phyloP scores from a whole-genome alignment of 371 early-diverging fungal genomes.

The Mortierella sp. region DNA sequence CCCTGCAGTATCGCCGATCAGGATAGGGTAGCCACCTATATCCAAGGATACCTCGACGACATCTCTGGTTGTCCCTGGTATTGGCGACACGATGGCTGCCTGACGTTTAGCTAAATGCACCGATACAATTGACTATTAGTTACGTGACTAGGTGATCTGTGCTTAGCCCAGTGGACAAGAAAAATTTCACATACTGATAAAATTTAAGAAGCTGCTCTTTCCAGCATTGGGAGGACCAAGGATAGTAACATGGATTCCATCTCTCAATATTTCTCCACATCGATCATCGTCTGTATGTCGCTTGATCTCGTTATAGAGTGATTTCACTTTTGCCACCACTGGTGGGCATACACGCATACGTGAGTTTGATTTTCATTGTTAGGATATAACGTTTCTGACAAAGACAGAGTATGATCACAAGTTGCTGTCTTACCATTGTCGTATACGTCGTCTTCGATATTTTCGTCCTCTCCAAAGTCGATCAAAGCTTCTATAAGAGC shows the following conservation, averaged over 20 bases:
- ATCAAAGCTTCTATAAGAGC: slow-evolving; percentile 83
- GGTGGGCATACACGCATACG: not conserved
- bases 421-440: slow-evolving; percentile 58
- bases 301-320: slow-evolving; percentile 56
- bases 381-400: not conserved
- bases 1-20: slow-evolving; percentile 86
- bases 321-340: slow-evolving; percentile 40
- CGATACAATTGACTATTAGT: not conserved
- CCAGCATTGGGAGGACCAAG: slow-evolving; percentile 89
- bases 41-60: slow-evolving; percentile 80
- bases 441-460: slow-evolving; percentile 79
- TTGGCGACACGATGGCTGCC: slow-evolving; percentile 85
- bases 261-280: slow-evolving; percentile 80
- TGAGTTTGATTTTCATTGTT: not conserved
- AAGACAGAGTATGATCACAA: not conserved
- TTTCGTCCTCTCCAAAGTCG: slow-evolving; percentile 89
- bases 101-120: slow-evolving; percentile 71
- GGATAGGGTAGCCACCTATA: slow-evolving; percentile 81
- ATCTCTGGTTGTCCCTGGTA: slow-evolving; percentile 88
- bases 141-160: not conserved
- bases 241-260: slow-evolving; percentile 80
- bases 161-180: not conserved
- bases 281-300: slow-evolving; percentile 74
- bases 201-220: slow-evolving; percentile 83
- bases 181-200: slow-evolving; percentile 61